phyloP scores from a whole-genome alignment of 257 asterid genomes.

The Leptodermis oblonga region DNA sequence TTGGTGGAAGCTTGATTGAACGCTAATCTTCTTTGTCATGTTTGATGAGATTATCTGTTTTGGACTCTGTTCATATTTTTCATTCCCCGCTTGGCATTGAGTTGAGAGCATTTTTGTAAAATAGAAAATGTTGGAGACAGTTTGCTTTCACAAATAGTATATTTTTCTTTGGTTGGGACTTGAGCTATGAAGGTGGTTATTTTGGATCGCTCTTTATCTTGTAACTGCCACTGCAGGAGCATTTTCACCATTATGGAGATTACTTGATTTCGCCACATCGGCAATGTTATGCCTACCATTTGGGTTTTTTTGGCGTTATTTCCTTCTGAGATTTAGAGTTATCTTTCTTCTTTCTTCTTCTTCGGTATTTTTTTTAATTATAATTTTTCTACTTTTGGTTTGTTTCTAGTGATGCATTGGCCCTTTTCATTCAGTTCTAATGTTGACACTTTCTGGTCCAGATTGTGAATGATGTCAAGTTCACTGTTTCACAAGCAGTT shows the following conservation, averaged over 20 bases:
- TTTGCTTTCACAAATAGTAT: neutral
- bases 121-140: neutral
- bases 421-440: constrained; percentile 5
- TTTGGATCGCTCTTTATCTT: neutral
- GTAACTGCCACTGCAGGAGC: neutral
- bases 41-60: neutral
- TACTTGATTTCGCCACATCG: neutral
- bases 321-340: neutral
- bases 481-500: constrained; percentile 87
- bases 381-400: no score
- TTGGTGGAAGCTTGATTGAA: neutral
- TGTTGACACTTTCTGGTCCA: constrained; percentile 19
- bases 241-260: neutral
- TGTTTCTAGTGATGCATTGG: neutral
- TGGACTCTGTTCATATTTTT: neutral
- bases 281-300: neutral
- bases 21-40: neutral
- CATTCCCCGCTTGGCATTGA: neutral
- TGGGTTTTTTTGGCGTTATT: neutral
- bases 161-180: neutral
- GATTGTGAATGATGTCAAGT: constrained; percentile 95
- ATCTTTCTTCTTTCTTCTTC: neutral
- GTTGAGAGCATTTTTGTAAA: neutral
- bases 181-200: neutral
- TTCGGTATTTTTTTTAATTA: no score